Percentiles rank a stretch among this genome's conserved stretches.
phyloP scores from a whole-genome alignment of 192 early-diverging fungal genomes.

The Backusella circina region DNA sequence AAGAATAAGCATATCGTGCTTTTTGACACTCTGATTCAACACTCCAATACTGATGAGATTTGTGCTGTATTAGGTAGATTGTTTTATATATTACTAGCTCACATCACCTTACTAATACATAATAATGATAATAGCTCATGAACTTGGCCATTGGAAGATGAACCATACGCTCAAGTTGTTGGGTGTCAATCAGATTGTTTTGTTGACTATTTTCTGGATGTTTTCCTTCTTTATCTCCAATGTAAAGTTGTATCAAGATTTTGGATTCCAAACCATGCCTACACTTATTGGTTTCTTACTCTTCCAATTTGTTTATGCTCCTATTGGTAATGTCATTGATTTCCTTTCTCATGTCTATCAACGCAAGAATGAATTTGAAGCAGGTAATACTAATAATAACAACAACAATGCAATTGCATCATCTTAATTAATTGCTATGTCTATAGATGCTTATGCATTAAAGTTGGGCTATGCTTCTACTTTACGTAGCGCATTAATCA shows the following conservation, averaged over 20 bases:
- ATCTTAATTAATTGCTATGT: background rate
- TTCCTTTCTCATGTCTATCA: conserved; percentile 81
- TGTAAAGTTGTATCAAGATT: conserved; percentile 73
- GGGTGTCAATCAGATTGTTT: conserved; percentile 67
- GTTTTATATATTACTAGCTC: background rate
- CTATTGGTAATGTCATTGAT: conserved; percentile 69
- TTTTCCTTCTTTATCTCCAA: conserved; percentile 78
- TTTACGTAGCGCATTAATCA: conserved; percentile 78
- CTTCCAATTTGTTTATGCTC: conserved; percentile 84
- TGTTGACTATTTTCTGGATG: conserved; percentile 71
- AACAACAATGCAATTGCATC: background rate
- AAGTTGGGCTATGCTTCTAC: conserved; percentile 73
- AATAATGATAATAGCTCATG: conserved; percentile 60
- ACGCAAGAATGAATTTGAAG: conserved; percentile 89
- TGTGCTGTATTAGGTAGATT: conserved; percentile 84
- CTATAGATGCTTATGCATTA: conserved; percentile 76
- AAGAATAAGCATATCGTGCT: conserved; percentile 97
- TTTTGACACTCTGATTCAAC: conserved; percentile 89
- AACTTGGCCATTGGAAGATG: conserved; percentile 93
- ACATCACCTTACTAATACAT: background rate
- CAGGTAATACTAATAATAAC: conserved; percentile 35
- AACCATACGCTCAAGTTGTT: conserved; percentile 82
- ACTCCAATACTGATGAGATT: conserved; percentile 80
- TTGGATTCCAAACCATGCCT: conserved; percentile 79
- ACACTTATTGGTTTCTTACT: conserved; percentile 87